phyloP scores from a whole-genome alignment of 2,329 filamentous ascomycete genomes.

The Hypoxylon sp. region DNA sequence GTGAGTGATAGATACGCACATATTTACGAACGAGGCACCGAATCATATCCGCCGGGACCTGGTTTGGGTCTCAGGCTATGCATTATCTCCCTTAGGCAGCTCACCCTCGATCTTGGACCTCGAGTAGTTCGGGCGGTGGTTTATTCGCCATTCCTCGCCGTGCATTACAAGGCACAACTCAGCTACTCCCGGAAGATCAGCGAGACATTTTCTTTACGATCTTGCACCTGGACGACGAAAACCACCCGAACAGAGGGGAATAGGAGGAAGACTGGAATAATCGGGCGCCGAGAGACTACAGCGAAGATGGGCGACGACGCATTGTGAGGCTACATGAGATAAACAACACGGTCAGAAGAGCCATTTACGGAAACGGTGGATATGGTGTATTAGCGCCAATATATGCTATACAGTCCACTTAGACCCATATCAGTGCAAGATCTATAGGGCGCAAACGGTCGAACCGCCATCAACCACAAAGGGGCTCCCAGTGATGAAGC shows the following conservation, averaged over 20 bases:
- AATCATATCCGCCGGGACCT: background rate
- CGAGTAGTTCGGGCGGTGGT: background rate
- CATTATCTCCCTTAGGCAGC: constrained; percentile 10
- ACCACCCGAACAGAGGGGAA: background rate
- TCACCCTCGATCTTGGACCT: constrained; percentile 7
- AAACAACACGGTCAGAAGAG: background rate
- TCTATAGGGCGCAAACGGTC: background rate
- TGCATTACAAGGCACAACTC: background rate
- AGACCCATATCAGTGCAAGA: background rate
- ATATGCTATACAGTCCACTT: background rate
- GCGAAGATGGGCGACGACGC: background rate
- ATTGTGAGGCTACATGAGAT: background rate
- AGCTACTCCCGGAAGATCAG: background rate
- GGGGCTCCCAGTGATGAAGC: constrained; percentile 1
- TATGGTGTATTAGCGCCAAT: background rate
- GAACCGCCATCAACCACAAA: constrained; percentile 1
- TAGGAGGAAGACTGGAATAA: background rate
- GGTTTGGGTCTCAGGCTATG: constrained; percentile 3
- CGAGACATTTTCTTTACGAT: background rate
- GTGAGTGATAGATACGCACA: constrained; percentile 6
- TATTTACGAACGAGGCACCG: constrained; percentile 6
- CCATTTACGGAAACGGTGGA: background rate
- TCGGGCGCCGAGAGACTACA: background rate
- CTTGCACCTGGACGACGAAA: background rate
- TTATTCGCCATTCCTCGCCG: constrained; percentile 2